Percentiles rank a stretch among this genome's conserved stretches.
Evolutionary conservation across 495 filamentous ascomycete genomes (phyloP).

Genomic region (Xylaria sp.): DNA sequence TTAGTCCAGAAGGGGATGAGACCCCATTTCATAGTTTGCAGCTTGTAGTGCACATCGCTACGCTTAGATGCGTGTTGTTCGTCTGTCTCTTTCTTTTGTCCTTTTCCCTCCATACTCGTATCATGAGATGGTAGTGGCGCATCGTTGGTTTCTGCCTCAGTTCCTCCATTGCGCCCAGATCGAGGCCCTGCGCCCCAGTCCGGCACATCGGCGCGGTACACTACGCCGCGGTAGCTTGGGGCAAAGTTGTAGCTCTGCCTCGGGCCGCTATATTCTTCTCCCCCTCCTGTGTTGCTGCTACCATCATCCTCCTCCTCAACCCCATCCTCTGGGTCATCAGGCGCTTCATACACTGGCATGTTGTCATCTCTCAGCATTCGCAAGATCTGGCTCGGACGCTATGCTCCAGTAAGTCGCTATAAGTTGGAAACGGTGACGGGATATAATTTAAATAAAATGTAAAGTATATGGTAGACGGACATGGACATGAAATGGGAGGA

Average conservation of each 20-base stretch:
- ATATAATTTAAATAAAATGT: background rate
- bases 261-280: slow-evolving; percentile 58
- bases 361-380: slow-evolving; percentile 73
- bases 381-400: slow-evolving; percentile 71
- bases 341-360: slow-evolving; percentile 73
- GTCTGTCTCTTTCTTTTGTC: slow-evolving; percentile 26
- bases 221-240: slow-evolving; percentile 81
- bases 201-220: slow-evolving; percentile 80
- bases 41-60: slow-evolving; percentile 66
- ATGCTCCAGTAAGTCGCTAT: slow-evolving; percentile 30
- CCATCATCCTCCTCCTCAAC: slow-evolving; percentile 61
- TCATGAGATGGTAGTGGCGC: slow-evolving; percentile 26
- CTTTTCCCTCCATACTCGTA: slow-evolving; percentile 12
- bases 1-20: slow-evolving; percentile 93
- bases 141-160: slow-evolving; percentile 25
- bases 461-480: background rate
- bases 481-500: background rate
- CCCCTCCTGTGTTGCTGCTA: slow-evolving; percentile 43
- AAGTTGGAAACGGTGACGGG: background rate
- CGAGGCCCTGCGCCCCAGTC: slow-evolving; percentile 58
- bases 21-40: slow-evolving; percentile 74
- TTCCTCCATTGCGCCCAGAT: slow-evolving; percentile 25
- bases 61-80: background rate
- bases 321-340: slow-evolving; percentile 63
- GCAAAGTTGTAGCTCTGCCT: slow-evolving; percentile 92